These are phyloP conservation scores for Drechslera avenae DNA, from an alignment of 2,329 filamentous ascomycete species.

Conservation along the genomic window DNA sequence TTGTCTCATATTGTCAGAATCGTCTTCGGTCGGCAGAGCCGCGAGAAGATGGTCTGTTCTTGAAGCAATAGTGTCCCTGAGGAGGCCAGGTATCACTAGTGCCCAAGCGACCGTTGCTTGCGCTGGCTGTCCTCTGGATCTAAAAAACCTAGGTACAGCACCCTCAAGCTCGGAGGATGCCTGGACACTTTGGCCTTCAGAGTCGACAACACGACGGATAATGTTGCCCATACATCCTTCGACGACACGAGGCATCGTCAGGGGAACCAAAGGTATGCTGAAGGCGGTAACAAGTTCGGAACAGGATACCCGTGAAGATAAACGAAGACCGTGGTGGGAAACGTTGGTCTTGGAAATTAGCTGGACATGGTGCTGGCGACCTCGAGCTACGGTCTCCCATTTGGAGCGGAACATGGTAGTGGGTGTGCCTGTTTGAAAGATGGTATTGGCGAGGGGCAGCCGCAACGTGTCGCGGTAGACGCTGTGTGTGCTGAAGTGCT, in stretches of 20 bases:
- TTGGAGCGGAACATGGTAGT: constrained; percentile 34
- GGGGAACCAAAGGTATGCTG: constrained; percentile 62
- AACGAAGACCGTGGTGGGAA: constrained; percentile 23
- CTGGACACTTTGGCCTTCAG: constrained; percentile 54
- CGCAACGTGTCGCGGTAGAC: constrained; percentile 42
- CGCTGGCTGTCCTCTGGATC: constrained; percentile 46
- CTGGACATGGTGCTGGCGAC: background rate
- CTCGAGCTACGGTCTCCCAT: constrained; percentile 22
- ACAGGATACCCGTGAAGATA: background rate
- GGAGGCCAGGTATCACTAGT: constrained; percentile 60
- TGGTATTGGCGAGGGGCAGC: constrained; percentile 76
- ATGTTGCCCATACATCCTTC: constrained; percentile 78
- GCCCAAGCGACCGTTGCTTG: constrained; percentile 72
- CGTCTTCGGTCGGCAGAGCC: background rate
- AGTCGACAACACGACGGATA: constrained; percentile 64
- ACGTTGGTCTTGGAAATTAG: constrained; percentile 19
- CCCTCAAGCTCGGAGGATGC: constrained; percentile 75
- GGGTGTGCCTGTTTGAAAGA: constrained; percentile 70
- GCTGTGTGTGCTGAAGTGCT: background rate
- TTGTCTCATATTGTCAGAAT: background rate
- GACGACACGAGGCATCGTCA: constrained; percentile 68
- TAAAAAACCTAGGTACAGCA: constrained; percentile 65
- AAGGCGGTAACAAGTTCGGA: constrained; percentile 20
- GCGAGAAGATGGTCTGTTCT: constrained; percentile 16
- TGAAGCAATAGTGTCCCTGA: background rate